These are phyloP conservation scores for Mollisia scopiformis DNA, from an alignment of 2,329 filamentous ascomycete genomes.

Conservation along the genomic window DNA sequence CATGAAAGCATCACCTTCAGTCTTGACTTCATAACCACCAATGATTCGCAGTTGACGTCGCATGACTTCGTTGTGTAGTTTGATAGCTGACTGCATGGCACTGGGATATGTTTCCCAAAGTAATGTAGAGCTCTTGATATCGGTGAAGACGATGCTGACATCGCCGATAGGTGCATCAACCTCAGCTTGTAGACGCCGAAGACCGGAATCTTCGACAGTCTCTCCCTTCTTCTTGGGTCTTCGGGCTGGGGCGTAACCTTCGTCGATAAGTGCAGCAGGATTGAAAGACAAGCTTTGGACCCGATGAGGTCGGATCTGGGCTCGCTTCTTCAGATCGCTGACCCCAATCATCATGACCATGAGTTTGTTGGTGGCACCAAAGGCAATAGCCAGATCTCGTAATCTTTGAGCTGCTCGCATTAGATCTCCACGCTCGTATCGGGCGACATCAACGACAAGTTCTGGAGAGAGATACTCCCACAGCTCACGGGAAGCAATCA, in stretches of 20 bases:
- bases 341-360: constrained; percentile 99
- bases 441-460: constrained; percentile 87
- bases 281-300: constrained; percentile 82
- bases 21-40: constrained; percentile 98
- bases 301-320: constrained; percentile 70
- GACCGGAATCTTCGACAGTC: constrained; percentile 76
- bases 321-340: constrained; percentile 84
- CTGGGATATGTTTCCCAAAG: constrained; percentile 95
- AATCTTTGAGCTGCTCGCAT: constrained; percentile 96
- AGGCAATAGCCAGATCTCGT: constrained; percentile 91
- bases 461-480: constrained; percentile 95
- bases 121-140: constrained; percentile 97
- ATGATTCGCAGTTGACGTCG: constrained; percentile 89
- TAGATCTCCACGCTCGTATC: constrained; percentile 82
- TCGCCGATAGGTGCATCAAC: constrained; percentile 90
- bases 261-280: constrained; percentile 73
- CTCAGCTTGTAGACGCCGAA: constrained; percentile 85
- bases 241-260: constrained; percentile 67
- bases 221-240: constrained; percentile 67
- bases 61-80: constrained; percentile 97
- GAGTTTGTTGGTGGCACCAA: constrained; percentile 90
- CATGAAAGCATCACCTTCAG: constrained; percentile 99
- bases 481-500: constrained; percentile 88
- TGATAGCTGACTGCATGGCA: constrained; percentile 96
- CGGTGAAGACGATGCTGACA: constrained; percentile 93